Conservation (phyloP, 345 rosid genomes). For the Fremontodendron californicum region DNA sequence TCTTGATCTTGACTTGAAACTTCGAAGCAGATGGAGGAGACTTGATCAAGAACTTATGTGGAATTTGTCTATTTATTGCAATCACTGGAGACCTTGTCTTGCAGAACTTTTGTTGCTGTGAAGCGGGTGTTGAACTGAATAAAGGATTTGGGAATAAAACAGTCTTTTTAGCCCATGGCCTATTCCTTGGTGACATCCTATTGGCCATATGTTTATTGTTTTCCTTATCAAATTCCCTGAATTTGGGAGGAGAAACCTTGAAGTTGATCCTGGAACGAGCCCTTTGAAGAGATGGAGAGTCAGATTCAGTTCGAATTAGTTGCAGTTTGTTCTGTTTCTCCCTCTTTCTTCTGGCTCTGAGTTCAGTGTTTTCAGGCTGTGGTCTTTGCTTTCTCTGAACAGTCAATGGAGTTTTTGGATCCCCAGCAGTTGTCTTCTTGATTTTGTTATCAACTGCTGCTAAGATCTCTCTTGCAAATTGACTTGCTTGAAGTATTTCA, state of each 20-base stretch:
- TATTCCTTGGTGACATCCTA: constrained; percentile 77
- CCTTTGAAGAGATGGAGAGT: constrained; percentile 47
- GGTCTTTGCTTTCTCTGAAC: constrained; percentile 32
- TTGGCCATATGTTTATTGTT: constrained; percentile 50
- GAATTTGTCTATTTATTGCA: constrained; percentile 39
- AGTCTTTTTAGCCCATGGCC: constrained; percentile 76
- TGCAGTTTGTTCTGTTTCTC: constrained; percentile 59
- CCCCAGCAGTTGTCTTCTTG: constrained; percentile 23
- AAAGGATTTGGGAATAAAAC: constrained; percentile 83
- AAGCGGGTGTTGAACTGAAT: constrained; percentile 46
- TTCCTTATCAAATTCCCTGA: constrained; percentile 44
- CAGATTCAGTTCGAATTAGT: constrained; percentile 35
- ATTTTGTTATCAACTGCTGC: neutral
- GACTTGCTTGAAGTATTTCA: neutral
- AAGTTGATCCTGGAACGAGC: constrained; percentile 77
- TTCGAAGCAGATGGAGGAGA: constrained; percentile 57
- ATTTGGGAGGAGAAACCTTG: constrained; percentile 67
- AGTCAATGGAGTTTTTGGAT: constrained; percentile 70
- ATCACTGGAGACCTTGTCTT: constrained; percentile 67
- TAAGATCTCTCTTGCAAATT: neutral
- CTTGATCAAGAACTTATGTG: constrained; percentile 84
- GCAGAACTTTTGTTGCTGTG: constrained; percentile 56
- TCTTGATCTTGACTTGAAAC: constrained; percentile 72
- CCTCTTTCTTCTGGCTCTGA: constrained; percentile 62
- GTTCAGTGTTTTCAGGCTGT: constrained; percentile 46